A percentile compares a stretch with the other conserved stretches of the same genome.
Conservation (phyloP, 805 yeast species). For the Myxozyma kluyveri region DNA sequence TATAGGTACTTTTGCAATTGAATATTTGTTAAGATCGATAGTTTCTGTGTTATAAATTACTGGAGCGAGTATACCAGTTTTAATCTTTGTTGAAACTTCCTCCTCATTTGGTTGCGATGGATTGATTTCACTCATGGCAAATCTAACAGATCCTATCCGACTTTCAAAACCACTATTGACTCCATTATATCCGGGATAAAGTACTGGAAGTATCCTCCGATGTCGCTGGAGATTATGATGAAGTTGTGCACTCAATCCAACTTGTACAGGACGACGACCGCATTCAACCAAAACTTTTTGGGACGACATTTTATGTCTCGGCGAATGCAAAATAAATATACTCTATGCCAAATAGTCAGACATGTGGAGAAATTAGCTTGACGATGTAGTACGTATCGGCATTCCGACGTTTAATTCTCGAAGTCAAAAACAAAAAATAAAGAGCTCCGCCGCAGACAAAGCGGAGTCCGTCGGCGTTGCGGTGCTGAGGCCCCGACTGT, state of each 20-base stretch:
- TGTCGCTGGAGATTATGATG: neutral
- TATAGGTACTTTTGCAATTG: conserved; percentile 29
- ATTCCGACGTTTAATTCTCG: too few species aligned
- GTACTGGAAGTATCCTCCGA: neutral
- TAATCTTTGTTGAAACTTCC: conserved; percentile 5
- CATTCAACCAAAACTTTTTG: too few species aligned
- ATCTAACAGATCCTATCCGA: conserved; percentile 4
- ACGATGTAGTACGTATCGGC: too few species aligned
- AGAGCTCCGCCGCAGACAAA: too few species aligned
- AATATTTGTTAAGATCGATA: conserved; percentile 10
- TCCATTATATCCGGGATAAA: neutral
- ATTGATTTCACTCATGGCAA: conserved; percentile 21
- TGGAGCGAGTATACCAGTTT: conserved; percentile 23
- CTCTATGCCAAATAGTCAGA: too few species aligned
- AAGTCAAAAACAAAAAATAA: too few species aligned
- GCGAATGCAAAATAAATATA: too few species aligned
- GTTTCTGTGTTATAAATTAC: conserved; percentile 8
- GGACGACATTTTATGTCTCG: too few species aligned
- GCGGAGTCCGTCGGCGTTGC: too few species aligned
- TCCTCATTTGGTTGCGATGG: conserved; percentile 24
- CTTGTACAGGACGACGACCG: neutral
- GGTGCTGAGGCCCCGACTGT: too few species aligned
- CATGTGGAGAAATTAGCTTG: too few species aligned
- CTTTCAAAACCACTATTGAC: neutral
- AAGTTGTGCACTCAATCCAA: neutral